Conservation (phyloP, 306 rosid genomes). For the Casuarina glauca region DNA sequence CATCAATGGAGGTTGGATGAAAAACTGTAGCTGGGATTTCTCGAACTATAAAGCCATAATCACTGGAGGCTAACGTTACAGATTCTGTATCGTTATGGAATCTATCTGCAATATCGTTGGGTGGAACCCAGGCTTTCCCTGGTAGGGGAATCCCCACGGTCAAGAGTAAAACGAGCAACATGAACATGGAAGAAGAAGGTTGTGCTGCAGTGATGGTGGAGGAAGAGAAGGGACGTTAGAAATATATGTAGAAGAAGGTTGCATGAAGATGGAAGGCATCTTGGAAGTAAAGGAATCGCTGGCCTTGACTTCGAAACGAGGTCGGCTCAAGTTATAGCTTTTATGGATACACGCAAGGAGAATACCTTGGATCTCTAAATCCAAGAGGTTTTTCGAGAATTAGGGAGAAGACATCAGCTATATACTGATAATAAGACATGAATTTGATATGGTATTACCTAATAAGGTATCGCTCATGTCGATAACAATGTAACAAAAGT, state of each 20-base stretch:
- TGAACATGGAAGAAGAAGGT: too few species aligned
- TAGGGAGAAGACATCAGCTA: too few species aligned
- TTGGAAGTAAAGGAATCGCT: neutral
- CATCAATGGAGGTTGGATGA: slow-evolving; percentile 46
- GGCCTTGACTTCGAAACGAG: neutral
- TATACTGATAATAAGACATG: too few species aligned
- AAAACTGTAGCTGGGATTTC: slow-evolving; percentile 44
- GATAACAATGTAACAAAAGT: too few species aligned
- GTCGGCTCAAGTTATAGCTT: neutral
- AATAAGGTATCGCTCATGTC: too few species aligned
- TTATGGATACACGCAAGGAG: neutral
- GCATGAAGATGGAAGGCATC: neutral
- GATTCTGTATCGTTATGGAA: slow-evolving; percentile 45
- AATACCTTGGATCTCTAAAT: neutral
- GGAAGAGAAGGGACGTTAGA: neutral
- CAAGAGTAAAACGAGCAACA: neutral
- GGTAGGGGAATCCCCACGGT: neutral
- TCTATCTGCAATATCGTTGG: slow-evolving; percentile 20
- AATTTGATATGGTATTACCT: too few species aligned
- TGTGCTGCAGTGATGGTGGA: neutral
- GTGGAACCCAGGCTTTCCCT: slow-evolving; percentile 31
- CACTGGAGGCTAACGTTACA: slow-evolving; percentile 52
- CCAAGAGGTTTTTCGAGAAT: too few species aligned
- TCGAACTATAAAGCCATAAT: slow-evolving; percentile 60
- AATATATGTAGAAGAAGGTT: neutral